These are phyloP conservation scores for Globisporangium okanoganense DNA, from an alignment of 352 stramenopile species.

Conservation along the genomic window DNA sequence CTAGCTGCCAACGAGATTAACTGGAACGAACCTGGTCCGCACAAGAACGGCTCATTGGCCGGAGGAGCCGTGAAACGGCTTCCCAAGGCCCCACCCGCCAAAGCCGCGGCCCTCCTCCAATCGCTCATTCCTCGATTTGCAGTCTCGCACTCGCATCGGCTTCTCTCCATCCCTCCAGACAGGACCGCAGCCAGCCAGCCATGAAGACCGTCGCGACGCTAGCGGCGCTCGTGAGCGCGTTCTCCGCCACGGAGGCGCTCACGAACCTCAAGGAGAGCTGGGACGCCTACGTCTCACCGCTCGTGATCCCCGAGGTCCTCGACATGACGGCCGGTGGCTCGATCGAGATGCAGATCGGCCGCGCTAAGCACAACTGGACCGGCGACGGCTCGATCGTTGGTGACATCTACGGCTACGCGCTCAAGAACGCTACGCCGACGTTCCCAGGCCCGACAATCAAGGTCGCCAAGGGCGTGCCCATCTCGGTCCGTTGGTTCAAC, in stretches of 20 bases:
- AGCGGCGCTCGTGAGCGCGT: not conserved
- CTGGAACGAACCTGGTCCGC: constrained; percentile 2
- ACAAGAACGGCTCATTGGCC: not conserved
- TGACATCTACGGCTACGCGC: constrained; percentile 44
- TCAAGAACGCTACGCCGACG: constrained; percentile 32
- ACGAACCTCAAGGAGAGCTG: constrained; percentile 27
- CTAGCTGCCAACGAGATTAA: not conserved
- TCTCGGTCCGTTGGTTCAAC: constrained; percentile 54
- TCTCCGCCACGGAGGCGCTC: constrained; percentile 5
- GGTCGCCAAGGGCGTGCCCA: constrained; percentile 35
- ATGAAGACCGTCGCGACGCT: constrained; percentile 3
- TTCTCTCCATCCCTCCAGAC: not conserved
- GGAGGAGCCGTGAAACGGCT: no score
- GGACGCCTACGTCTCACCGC: constrained; percentile 25
- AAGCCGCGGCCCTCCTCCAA: no score
- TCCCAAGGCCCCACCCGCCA: no score
- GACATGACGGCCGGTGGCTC: constrained; percentile 31
- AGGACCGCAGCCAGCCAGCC: not conserved
- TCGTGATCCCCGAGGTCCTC: constrained; percentile 35
- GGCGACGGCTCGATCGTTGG: constrained; percentile 31
- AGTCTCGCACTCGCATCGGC: not conserved
- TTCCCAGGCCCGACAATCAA: constrained; percentile 50
- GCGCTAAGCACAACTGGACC: constrained; percentile 44
- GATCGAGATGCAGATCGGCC: constrained; percentile 38
- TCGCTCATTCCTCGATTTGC: constrained; percentile 1